Conservation (phyloP, 2,329 filamentous ascomycete genomes). For the Trichophyton equinum region DNA sequence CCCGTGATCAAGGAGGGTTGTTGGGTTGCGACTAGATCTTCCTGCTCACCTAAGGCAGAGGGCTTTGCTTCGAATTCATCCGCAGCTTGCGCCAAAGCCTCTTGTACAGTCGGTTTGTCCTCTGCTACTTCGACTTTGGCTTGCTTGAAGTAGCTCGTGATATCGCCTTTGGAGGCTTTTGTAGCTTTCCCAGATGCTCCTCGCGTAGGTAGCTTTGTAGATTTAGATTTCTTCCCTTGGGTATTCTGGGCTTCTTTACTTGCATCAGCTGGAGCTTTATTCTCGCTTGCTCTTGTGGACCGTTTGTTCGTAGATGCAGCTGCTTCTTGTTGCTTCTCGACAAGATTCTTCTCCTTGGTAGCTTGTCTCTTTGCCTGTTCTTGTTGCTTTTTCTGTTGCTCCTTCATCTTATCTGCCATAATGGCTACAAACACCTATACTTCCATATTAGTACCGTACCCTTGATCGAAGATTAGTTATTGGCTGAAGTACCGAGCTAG, state of each 20-base stretch:
- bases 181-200: constrained; percentile 20
- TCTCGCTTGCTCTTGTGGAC: constrained; percentile 23
- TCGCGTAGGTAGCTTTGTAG: constrained; percentile 17
- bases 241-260: constrained; percentile 10
- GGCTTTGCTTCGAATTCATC: constrained; percentile 47
- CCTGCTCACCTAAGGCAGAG: constrained; percentile 48
- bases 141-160: constrained; percentile 50
- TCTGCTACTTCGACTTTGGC: constrained; percentile 43
- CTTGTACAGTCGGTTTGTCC: constrained; percentile 41
- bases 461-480: neutral
- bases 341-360: constrained; percentile 21
- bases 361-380: constrained; percentile 30
- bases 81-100: constrained; percentile 47
- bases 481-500: constrained; percentile 27
- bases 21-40: constrained; percentile 62
- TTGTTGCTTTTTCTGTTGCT: constrained; percentile 31
- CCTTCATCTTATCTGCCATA: constrained; percentile 39
- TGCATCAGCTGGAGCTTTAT: constrained; percentile 14
- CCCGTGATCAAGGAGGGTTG: constrained; percentile 78
- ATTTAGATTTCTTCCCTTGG: constrained; percentile 4
- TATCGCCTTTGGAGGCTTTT: constrained; percentile 29
- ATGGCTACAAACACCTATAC: constrained; percentile 36
- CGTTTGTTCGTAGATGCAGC: constrained; percentile 17
- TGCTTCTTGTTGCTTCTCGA: constrained; percentile 15
- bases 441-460: neutral